These are phyloP conservation scores for Scytalidium sp. DNA, from an alignment of 2,329 filamentous ascomycete genomes.

Conservation along the genomic window DNA sequence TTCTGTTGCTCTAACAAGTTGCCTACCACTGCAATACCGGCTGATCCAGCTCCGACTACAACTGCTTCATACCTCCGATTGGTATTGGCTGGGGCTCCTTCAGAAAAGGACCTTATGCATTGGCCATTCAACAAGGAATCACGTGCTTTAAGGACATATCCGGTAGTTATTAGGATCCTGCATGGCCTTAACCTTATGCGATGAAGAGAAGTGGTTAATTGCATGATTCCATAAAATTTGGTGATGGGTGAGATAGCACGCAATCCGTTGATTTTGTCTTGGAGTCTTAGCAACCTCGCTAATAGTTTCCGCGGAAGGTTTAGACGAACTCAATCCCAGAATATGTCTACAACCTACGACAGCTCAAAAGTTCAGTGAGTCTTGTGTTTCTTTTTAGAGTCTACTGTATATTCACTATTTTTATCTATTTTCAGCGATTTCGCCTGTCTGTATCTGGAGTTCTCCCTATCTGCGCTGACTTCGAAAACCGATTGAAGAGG, in stretches of 20 bases:
- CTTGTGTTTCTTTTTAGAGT: too few relatives aligned
- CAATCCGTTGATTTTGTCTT: too few relatives aligned
- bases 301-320: neutral
- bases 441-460: neutral
- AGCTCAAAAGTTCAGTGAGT: too few relatives aligned
- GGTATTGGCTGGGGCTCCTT: neutral
- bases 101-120: neutral
- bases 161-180: neutral
- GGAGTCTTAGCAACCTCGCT: neutral
- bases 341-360: too few relatives aligned
- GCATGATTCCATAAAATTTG: neutral
- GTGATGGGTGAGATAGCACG: neutral
- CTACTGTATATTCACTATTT: too few relatives aligned
- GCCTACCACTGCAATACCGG: conserved; percentile 58
- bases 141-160: neutral
- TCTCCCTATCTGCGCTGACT: neutral
- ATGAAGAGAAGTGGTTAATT: neutral
- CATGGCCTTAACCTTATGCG: neutral
- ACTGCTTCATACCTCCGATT: conserved; percentile 44
- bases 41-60: conserved; percentile 56
- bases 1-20: conserved; percentile 55
- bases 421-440: neutral
- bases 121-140: neutral
- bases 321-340: too few relatives aligned
- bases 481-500: neutral